phyloP scores from a whole-genome alignment of 2,329 filamentous ascomycete species.

The Talaromyces sp. region DNA sequence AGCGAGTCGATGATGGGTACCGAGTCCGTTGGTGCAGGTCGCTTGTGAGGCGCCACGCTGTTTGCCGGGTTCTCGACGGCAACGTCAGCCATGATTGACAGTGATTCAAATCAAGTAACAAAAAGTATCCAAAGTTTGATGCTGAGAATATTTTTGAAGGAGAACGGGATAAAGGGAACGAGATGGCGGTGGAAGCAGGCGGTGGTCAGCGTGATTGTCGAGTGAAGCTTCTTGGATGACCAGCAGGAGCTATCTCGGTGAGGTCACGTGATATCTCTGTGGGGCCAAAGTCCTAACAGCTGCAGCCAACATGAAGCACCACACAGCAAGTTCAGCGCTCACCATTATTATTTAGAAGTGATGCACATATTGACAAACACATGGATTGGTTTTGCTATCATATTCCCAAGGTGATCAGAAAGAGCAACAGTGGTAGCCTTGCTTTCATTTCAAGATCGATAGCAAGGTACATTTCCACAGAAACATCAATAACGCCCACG shows the following conservation, averaged over 20 bases:
- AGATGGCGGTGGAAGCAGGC: background rate
- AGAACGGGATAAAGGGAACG: background rate
- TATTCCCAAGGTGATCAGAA: background rate
- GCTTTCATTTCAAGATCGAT: background rate
- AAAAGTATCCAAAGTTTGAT: background rate
- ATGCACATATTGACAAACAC: background rate
- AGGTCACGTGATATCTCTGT: background rate
- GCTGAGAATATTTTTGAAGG: background rate
- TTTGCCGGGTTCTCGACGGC: slow-evolving; percentile 75
- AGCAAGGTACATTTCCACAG: background rate
- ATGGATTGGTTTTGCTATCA: background rate
- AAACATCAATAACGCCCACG: background rate
- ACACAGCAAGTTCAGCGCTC: background rate
- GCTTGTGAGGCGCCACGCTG: slow-evolving; percentile 71
- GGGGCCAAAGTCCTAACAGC: background rate
- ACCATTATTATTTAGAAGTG: background rate
- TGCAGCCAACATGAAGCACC: background rate
- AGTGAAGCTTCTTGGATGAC: background rate
- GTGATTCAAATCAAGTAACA: background rate
- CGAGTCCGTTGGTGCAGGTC: slow-evolving; percentile 65
- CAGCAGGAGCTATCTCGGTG: background rate
- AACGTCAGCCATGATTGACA: slow-evolving; percentile 70
- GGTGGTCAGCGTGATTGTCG: background rate
- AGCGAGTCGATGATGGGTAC: slow-evolving; percentile 88
- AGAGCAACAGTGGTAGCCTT: background rate